Evolutionary conservation across 345 rosid genomes (phyloP).

Genomic region (Linum usitatissimum): DNA sequence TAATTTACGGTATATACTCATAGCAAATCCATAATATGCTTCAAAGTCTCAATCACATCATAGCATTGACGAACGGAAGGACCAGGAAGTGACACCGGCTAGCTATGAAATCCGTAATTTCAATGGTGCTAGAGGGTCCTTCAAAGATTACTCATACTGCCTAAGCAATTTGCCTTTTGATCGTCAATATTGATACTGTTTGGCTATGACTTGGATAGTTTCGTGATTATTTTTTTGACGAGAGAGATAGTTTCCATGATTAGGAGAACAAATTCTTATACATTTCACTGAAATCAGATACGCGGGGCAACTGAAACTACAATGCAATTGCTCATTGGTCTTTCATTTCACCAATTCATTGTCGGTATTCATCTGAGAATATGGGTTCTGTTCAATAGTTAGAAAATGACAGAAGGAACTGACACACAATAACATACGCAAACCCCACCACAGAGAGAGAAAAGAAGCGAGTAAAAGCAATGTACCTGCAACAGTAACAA

Average conservation of each 20-base stretch:
- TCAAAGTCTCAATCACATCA: too few species aligned
- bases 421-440: too few species aligned
- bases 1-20: background rate
- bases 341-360: background rate
- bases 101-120: too few species aligned
- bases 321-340: background rate
- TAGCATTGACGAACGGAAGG: too few species aligned
- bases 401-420: too few species aligned
- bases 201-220: background rate
- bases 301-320: background rate
- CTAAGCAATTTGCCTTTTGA: background rate
- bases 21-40: background rate
- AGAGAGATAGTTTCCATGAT: background rate
- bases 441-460: background rate
- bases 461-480: background rate
- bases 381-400: too few species aligned
- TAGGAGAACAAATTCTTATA: background rate
- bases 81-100: background rate
- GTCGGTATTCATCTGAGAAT: too few species aligned
- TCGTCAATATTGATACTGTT: background rate
- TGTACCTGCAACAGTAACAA: conserved; percentile 81
- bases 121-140: background rate
- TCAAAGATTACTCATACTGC: background rate
- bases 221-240: too few species aligned
- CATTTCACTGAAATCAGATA: background rate